phyloP scores from a whole-genome alignment of 441 rosid species.

The Gossypium schwendimanii region DNA sequence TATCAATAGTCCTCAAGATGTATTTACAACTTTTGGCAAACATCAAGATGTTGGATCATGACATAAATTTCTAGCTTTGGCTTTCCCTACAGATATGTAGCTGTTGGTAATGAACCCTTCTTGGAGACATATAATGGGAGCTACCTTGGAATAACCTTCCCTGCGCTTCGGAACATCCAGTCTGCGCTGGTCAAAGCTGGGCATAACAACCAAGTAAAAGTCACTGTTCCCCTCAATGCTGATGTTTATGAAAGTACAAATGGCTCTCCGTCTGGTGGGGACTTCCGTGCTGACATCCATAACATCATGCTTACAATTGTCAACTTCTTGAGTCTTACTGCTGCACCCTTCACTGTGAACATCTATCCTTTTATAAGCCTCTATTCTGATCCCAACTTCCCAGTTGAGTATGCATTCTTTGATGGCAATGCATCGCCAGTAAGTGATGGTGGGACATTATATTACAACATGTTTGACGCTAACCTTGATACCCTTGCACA shows the following conservation, averaged over 20 bases:
- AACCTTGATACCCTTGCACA: constrained; percentile 76
- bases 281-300: constrained; percentile 75
- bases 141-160: constrained; percentile 58
- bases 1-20: no score
- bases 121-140: constrained; percentile 73
- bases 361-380: constrained; percentile 94
- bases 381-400: constrained; percentile 59
- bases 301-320: constrained; percentile 66
- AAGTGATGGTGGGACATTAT: constrained; percentile 56
- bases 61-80: background rate
- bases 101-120: constrained; percentile 92
- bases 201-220: constrained; percentile 60
- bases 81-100: constrained; percentile 59
- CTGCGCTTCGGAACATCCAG: constrained; percentile 77
- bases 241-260: constrained; percentile 57
- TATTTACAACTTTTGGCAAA: background rate
- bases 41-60: background rate
- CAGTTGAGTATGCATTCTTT: constrained; percentile 84
- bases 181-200: constrained; percentile 71
- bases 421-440: constrained; percentile 63
- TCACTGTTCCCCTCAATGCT: constrained; percentile 74
- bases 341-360: constrained; percentile 85
- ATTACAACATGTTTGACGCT: constrained; percentile 86
- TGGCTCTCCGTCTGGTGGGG: constrained; percentile 69
- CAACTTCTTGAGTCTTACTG: constrained; percentile 63